Evolutionary conservation across 306 rosid genomes (phyloP).

Genomic region (Trifolium pratense): DNA sequence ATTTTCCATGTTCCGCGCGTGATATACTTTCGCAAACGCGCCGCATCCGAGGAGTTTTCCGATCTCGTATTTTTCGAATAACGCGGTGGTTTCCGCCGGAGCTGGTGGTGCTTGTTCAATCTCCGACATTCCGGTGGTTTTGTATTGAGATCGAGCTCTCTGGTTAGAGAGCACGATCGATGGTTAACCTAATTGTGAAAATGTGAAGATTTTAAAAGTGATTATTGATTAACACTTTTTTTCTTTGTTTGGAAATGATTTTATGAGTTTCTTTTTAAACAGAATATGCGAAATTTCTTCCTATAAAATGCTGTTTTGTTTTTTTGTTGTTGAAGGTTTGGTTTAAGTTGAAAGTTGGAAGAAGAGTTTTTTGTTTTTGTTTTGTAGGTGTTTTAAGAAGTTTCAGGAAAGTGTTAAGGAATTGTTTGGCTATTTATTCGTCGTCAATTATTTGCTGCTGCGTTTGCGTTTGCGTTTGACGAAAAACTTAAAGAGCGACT

Average conservation of each 20-base stretch:
- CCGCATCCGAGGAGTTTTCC: constrained; percentile 77
- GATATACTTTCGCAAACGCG: constrained; percentile 79
- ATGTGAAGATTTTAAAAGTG: background rate
- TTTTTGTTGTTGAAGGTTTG: background rate
- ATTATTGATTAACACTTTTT: background rate
- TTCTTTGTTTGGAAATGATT: background rate
- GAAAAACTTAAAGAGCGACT: background rate
- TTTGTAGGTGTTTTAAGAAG: background rate
- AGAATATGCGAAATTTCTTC: background rate
- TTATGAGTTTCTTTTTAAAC: background rate
- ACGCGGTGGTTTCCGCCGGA: constrained; percentile 3
- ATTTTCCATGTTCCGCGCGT: constrained; percentile 55
- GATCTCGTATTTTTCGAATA: constrained; percentile 71
- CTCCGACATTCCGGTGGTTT: constrained; percentile 10
- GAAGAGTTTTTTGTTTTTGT: no score
- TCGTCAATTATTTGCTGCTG: background rate
- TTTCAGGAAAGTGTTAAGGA: background rate
- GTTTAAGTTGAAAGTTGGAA: background rate
- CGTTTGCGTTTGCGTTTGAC: no score
- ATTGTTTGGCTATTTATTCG: constrained; percentile 11
- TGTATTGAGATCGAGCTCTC: constrained; percentile 16
- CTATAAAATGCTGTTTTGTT: background rate
- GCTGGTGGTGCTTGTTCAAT: background rate
- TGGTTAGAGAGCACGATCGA: background rate
- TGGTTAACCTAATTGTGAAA: background rate